A percentile compares a stretch with the other conserved stretches of the same genome.
Conservation (phyloP, 768 basidiomycete genomes). For the Dentipellis sp. region DNA sequence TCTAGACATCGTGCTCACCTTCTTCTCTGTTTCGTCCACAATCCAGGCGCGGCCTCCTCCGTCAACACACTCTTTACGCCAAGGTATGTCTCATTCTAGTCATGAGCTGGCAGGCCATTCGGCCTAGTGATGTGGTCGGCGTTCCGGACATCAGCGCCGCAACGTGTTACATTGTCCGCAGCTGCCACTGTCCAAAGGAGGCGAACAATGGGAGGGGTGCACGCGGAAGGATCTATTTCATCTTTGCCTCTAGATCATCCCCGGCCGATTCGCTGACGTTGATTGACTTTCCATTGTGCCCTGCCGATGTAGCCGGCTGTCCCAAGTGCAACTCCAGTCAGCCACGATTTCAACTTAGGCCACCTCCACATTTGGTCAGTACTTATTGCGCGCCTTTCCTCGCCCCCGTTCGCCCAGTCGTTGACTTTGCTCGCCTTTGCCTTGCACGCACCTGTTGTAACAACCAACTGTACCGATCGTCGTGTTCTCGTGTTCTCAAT, state of each 20-base stretch:
- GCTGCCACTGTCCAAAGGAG: neutral
- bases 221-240: neutral
- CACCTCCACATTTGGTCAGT: slow-evolving; percentile 1
- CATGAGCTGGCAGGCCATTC: neutral
- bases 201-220: slow-evolving; percentile 1
- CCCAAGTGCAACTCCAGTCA: neutral
- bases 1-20: slow-evolving; percentile 15
- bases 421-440: neutral
- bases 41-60: slow-evolving; percentile 66
- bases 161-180: neutral
- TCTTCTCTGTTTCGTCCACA: slow-evolving; percentile 3
- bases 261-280: neutral
- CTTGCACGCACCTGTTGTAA: neutral
- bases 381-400: neutral
- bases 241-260: neutral
- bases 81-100: slow-evolving; percentile 31
- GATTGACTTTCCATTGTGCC: slow-evolving; percentile 1
- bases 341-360: neutral
- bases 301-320: neutral
- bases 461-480: neutral
- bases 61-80: slow-evolving; percentile 46
- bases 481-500: neutral
- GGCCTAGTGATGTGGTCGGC: neutral
- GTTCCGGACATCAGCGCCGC: neutral
- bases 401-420: neutral